phyloP scores from a whole-genome alignment of 352 stramenopile genomes.

The Bremia lactucae region DNA sequence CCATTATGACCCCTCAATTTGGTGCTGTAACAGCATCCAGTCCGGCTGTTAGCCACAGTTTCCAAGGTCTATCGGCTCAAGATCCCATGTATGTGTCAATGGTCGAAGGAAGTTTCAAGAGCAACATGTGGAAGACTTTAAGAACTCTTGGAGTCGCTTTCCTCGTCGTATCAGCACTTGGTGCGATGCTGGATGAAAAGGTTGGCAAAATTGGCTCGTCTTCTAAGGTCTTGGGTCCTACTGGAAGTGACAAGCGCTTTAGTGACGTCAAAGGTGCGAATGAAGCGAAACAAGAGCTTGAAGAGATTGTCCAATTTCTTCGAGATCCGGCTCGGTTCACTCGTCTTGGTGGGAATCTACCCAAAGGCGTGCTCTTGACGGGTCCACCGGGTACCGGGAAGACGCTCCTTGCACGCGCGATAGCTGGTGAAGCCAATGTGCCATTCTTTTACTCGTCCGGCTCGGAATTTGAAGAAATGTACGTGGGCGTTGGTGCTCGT shows the following conservation, averaged over 20 bases:
- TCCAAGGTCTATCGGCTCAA: slow-evolving; percentile 52
- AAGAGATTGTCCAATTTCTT: slow-evolving; percentile 92
- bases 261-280: slow-evolving; percentile 80
- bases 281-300: slow-evolving; percentile 89
- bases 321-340: slow-evolving; percentile 89
- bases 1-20: slow-evolving; percentile 5
- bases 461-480: slow-evolving; percentile 83
- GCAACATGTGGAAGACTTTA: slow-evolving; percentile 84
- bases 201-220: slow-evolving; percentile 68
- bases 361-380: slow-evolving; percentile 87
- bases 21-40: slow-evolving; percentile 13
- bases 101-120: slow-evolving; percentile 84
- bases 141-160: slow-evolving; percentile 77
- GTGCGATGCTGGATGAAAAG: slow-evolving; percentile 83
- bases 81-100: slow-evolving; percentile 84
- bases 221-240: slow-evolving; percentile 77
- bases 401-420: slow-evolving; percentile 82
- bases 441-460: slow-evolving; percentile 86
- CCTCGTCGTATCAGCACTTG: slow-evolving; percentile 73
- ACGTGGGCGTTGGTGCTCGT: slow-evolving; percentile 77
- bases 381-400: slow-evolving; percentile 79
- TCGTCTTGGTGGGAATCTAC: slow-evolving; percentile 83
- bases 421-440: slow-evolving; percentile 77
- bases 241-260: slow-evolving; percentile 88
- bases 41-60: slow-evolving; percentile 6